Base-by-base conservation (phyloP, 345 rosid species). In the Ricinus communis region DNA sequence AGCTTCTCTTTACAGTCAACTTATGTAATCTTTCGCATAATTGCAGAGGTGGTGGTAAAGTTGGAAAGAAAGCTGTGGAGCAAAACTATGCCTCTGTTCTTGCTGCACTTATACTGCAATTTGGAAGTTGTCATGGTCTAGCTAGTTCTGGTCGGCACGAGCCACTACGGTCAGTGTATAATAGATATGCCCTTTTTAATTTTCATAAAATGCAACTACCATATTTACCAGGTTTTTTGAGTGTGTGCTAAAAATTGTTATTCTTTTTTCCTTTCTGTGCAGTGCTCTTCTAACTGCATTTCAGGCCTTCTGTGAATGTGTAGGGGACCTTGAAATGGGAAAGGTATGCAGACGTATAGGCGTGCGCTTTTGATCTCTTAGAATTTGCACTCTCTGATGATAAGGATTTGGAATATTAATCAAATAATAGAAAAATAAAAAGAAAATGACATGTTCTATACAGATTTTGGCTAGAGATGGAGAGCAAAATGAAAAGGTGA, bases 321-420 rank as follows among this genome's bases (percentile, higher is more conserved):
- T 94, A 79, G 98, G 98, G 62, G 98, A 94, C 78, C 87, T 94
- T 72, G 98, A 94, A 85, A 91, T 94, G 98, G 96, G 97, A 65
- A 94, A 94, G 98, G 98, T 94, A 88, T 65, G 50, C 62, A 45
- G 14, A 31, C 56, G 22, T 31, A 40, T 25, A 59, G 5, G 69
- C n/a, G n/a, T n/a, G 70, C 21, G 55, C 47, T 5, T 5, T 7
- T 25, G 46, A 50, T 40, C 25, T 28, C 28, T 19, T 33, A 56
- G 53, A 54, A 47, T 28, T 15, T 27, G 66, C 50, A 43, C 30
- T 40, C 53, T 68, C 10, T 62, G 41, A 54, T 25, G 38, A 70
- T 33, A 36, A 33, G 68, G 15, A 63, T 36, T 31, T 30, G 46
- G 59, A 25, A 41, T 51, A 31, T 80, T 77, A 67, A 56, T 68